Evolutionary conservation across 495 filamentous ascomycete species (phyloP).

Genomic region (Hyaloscypha variabilis): DNA sequence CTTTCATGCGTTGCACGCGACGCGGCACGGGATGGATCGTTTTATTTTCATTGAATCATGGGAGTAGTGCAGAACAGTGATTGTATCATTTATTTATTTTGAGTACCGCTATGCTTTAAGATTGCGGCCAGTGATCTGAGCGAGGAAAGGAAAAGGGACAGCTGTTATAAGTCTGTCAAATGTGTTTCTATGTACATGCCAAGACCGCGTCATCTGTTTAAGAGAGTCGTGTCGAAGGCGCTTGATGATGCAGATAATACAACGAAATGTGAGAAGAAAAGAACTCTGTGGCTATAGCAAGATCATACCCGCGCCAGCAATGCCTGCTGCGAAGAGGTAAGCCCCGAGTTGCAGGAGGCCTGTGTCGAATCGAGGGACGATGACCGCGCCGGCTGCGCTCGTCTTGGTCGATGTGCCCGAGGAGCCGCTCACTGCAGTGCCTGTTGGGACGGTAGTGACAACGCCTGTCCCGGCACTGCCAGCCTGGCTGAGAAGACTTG

Average conservation of each 20-base stretch:
- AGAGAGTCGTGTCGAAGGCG: neutral
- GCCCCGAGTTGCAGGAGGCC: conserved; percentile 67
- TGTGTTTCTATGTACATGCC: neutral
- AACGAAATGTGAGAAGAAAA: neutral
- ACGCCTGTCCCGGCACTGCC: conserved; percentile 64
- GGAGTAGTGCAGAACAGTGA: neutral
- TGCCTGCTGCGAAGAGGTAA: conserved; percentile 67
- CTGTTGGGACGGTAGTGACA: conserved; percentile 57
- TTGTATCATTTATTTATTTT: conserved; percentile 3
- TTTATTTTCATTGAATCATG: no score
- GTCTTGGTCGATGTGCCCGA: conserved; percentile 32
- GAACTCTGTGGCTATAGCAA: conserved; percentile 57
- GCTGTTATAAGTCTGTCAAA: neutral
- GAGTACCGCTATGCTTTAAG: neutral
- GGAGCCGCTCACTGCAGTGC: conserved; percentile 40
- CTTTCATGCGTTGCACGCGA: no score
- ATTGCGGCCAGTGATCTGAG: neutral
- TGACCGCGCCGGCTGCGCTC: conserved; percentile 43
- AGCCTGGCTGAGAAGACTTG: conserved; percentile 58
- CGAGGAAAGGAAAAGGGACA: neutral
- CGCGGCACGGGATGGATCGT: no score
- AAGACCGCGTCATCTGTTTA: conserved; percentile 1
- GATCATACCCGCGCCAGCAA: conserved; percentile 75
- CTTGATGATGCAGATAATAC: conserved; percentile 15
- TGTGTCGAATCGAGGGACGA: conserved; percentile 57